phyloP scores from a whole-genome alignment of 176 grass and related monocot species.

The Eragrostis curvula region DNA sequence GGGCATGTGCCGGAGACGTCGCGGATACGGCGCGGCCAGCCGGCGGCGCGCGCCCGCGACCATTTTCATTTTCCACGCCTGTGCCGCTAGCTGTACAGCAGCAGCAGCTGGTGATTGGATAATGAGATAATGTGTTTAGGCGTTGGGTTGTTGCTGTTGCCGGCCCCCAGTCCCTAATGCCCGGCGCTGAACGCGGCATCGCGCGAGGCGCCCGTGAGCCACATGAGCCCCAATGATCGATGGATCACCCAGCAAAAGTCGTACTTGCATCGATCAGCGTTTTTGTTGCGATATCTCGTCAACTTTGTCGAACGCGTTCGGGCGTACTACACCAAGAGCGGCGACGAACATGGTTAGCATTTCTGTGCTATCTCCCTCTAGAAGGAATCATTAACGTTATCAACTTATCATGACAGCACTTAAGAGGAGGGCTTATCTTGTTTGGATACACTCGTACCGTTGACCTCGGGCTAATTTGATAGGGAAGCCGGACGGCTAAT shows the following conservation, averaged over 20 bases:
- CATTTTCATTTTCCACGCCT: background rate
- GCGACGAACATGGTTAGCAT: background rate
- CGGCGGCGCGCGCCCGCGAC: background rate
- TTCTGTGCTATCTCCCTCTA: too few species aligned
- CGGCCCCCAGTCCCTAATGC: slow-evolving; percentile 25
- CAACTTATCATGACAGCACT: slow-evolving; percentile 1
- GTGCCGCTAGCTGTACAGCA: slow-evolving; percentile 24
- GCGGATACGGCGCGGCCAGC: background rate
- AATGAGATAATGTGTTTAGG: background rate
- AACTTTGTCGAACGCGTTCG: background rate
- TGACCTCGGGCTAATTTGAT: background rate
- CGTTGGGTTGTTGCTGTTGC: background rate
- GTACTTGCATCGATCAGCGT: background rate
- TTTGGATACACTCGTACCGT: background rate
- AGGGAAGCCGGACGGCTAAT: background rate
- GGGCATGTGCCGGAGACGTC: slow-evolving; percentile 2
- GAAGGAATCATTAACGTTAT: background rate
- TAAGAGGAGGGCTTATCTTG: background rate
- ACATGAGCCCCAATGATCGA: background rate
- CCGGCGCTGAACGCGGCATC: slow-evolving; percentile 40
- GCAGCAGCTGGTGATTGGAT: background rate
- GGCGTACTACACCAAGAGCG: background rate
- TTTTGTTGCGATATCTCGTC: background rate
- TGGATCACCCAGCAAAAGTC: background rate
- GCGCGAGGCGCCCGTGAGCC: slow-evolving; percentile 2